Evolutionary conservation across 139 green algal genomes (phyloP).

Genomic region (Chlamydomonas incerta): DNA sequence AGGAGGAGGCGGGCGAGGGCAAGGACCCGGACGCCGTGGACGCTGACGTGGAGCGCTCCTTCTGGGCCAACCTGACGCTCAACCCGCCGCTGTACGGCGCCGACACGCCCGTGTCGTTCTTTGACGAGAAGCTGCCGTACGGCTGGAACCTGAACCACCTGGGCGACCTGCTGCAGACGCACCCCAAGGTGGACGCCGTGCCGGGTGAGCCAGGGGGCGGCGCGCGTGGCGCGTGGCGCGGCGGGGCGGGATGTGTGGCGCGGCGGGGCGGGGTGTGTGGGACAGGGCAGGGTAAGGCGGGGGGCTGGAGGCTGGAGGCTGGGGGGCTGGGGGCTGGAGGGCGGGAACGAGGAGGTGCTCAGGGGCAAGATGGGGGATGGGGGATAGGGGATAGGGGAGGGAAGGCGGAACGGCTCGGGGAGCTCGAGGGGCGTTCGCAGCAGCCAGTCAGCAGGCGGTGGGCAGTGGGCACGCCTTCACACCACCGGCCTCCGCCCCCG

Average conservation of each 20-base stretch:
- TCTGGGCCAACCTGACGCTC: slow-evolving; percentile 70
- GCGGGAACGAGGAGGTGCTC: too few relatives aligned
- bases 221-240: too few relatives aligned
- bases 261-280: background rate
- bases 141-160: slow-evolving; percentile 80
- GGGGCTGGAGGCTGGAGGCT: background rate
- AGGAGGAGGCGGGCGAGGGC: background rate
- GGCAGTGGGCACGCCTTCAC: too few relatives aligned
- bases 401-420: too few relatives aligned
- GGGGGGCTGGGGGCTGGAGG: background rate
- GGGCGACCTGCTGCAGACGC: slow-evolving; percentile 57
- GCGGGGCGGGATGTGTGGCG: background rate
- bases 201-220: slow-evolving; percentile 29
- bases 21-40: slow-evolving; percentile 36
- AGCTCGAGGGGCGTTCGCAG: too few relatives aligned
- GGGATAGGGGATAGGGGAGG: too few relatives aligned
- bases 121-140: slow-evolving; percentile 74
- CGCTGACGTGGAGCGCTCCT: slow-evolving; percentile 60
- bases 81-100: slow-evolving; percentile 67
- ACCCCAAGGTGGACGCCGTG: slow-evolving; percentile 47
- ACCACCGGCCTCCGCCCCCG: too few relatives aligned
- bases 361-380: too few relatives aligned
- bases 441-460: too few relatives aligned
- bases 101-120: slow-evolving; percentile 78
- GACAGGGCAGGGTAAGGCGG: background rate